Conservation (phyloP, 2,329 filamentous ascomycete genomes). For the Hypoxylon sp. region DNA sequence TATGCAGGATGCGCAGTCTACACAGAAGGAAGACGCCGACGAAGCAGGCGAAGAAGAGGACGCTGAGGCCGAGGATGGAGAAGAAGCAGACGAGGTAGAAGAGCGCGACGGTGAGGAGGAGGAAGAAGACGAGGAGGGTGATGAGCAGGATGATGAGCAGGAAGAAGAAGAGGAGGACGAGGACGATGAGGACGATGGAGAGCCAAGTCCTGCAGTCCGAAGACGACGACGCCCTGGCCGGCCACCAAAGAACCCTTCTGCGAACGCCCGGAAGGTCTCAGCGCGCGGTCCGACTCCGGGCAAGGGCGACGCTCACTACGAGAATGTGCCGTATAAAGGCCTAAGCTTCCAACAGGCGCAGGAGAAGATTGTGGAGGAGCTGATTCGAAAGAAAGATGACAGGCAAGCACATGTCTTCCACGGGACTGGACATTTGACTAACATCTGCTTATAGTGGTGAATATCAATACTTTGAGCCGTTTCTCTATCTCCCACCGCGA, state of each 20-base stretch:
- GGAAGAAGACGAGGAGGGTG: constrained; percentile 33
- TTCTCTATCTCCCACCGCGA: constrained; percentile 81
- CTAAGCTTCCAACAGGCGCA: constrained; percentile 87
- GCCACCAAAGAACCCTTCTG: constrained; percentile 52
- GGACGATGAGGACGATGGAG: constrained; percentile 42
- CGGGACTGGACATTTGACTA: constrained; percentile 27
- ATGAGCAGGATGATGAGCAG: constrained; percentile 25
- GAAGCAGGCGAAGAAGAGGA: constrained; percentile 52
- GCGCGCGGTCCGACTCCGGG: constrained; percentile 53
- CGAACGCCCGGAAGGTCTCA: constrained; percentile 50
- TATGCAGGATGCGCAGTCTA: constrained; percentile 33
- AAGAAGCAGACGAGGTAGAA: constrained; percentile 35
- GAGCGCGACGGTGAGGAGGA: constrained; percentile 48
- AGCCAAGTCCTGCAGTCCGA: constrained; percentile 33
- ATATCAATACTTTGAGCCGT: constrained; percentile 78
- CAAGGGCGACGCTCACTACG: constrained; percentile 67
- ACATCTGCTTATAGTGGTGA: constrained; percentile 67
- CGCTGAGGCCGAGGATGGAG: constrained; percentile 47
- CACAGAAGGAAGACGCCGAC: constrained; percentile 17
- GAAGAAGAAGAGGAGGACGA: constrained; percentile 43
- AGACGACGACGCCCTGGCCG: constrained; percentile 52
- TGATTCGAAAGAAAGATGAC: constrained; percentile 77
- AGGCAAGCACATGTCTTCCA: constrained; percentile 61
- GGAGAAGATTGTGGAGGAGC: constrained; percentile 83
- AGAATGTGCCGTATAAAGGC: constrained; percentile 74